phyloP scores from a whole-genome alignment of 2,329 filamentous ascomycete species.

The Talaromyces marneffei region DNA sequence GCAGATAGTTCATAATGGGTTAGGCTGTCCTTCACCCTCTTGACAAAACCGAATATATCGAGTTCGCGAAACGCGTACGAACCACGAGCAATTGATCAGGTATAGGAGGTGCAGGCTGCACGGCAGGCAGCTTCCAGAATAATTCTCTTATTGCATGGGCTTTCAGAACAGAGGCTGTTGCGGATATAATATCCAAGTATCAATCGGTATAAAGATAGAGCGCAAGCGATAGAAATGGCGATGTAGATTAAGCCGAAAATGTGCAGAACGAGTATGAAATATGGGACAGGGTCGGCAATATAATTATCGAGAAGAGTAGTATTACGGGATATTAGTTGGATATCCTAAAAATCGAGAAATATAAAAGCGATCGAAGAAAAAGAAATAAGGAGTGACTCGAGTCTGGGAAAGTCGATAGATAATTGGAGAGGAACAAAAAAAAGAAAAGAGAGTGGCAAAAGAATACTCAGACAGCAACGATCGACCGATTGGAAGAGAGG shows the following conservation, averaged over 20 bases:
- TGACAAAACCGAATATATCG: not conserved
- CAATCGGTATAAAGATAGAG: not conserved
- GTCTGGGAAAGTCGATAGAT: slow-evolving; percentile 3
- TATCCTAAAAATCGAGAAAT: not conserved
- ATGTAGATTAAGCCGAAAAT: not conserved
- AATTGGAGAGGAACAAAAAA: not conserved
- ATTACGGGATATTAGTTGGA: not conserved
- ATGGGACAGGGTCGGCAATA: not conserved
- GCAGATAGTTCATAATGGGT: slow-evolving; percentile 31
- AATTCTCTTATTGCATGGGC: slow-evolving; percentile 16
- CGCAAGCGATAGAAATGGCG: not conserved
- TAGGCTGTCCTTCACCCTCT: not conserved
- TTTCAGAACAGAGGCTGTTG: not conserved
- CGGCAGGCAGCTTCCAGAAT: slow-evolving; percentile 16
- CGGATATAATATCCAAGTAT: not conserved
- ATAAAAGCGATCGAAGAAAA: slow-evolving; percentile 2
- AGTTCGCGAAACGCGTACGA: not conserved
- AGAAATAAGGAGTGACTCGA: slow-evolving; percentile 10
- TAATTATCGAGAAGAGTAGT: not conserved
- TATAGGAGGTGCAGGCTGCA: slow-evolving; percentile 14
- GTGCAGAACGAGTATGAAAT: not conserved
- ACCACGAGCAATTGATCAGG: not conserved
- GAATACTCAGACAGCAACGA: slow-evolving; percentile 16
- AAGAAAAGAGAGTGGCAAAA: slow-evolving; percentile 5
- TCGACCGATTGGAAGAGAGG: slow-evolving; percentile 10